Base-by-base conservation (phyloP, 495 filamentous ascomycete species). In the Elasticomyces elasticus region DNA sequence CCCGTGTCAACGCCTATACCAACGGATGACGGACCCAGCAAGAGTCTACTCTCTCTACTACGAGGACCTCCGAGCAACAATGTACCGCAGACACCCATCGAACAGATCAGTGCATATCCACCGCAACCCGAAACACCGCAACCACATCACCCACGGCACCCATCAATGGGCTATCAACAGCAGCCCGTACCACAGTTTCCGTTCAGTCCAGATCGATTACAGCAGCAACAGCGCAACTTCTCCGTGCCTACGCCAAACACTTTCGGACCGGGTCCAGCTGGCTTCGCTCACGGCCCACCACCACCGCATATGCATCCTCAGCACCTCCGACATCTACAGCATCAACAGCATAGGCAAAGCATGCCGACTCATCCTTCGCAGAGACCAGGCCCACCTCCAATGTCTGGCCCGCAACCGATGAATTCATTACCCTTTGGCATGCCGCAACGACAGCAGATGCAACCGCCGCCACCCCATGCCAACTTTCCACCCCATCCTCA, bases 231-330 rank as follows among this genome's bases (percentile, higher is more conserved):
- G 35, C 19, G 45, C 10, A 43, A 54, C 22, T 17, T 62, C 68
- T 25, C 68, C 68, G 30, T 63, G 61, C 33, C 57, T 65, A 49
- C 41, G 11, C 49, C 58, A 20, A 30, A 41, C 20, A 49, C 46
- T 22, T 52, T 60, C 25, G 52, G 53, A 1, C 42, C 38, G 19
- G 28, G 48, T 19, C 46, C 41, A 0, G 20, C 13, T 19, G 51
- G 56, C 2, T 53, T 58, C 25, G 22, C 28, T 3, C 51, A 45
- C 3, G 41, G 25, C 23, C 51, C 22, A 12, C 48, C 20, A 12
- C 48, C 20, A 6, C 11, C 47, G 20, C 49, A 58, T 23, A n/a
- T 45, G 38, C 25, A 44, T 2, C 45, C 12, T 4, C 54, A 50
- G 15, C 30, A 44, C 1, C 25, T 51, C 24, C 44, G 35, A 22